A percentile compares a stretch with the other conserved stretches of the same genome.
Evolutionary conservation across 768 basidiomycete species (phyloP).

Genomic region (Kwoniella sp.): DNA sequence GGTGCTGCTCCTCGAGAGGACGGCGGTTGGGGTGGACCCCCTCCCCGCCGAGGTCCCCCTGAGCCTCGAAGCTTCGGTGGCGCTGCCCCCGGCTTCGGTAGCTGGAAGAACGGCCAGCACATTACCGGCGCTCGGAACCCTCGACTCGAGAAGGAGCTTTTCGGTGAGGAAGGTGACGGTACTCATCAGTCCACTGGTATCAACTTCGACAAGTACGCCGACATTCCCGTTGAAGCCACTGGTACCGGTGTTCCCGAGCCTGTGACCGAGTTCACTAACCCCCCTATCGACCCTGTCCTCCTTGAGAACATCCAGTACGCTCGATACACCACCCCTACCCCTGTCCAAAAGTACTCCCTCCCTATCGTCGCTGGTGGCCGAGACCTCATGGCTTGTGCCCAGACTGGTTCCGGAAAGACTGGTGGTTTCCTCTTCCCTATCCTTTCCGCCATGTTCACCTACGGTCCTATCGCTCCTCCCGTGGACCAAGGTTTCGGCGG

Average conservation of each 20-base stretch:
- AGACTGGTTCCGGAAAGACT: slow-evolving; percentile 99
- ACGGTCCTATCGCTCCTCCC: slow-evolving; percentile 76
- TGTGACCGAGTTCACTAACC: slow-evolving; percentile 77
- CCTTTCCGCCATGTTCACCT: slow-evolving; percentile 83
- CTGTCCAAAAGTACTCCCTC: slow-evolving; percentile 99
- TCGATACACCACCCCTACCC: slow-evolving; percentile 92
- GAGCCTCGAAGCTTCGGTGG: slow-evolving; percentile 43
- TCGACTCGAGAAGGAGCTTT: slow-evolving; percentile 94
- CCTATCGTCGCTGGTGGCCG: slow-evolving; percentile 86
- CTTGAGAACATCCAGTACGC: slow-evolving; percentile 92
- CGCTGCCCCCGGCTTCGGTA: slow-evolving; percentile 61
- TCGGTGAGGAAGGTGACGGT: slow-evolving; percentile 77
- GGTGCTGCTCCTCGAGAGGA: slow-evolving; percentile 25
- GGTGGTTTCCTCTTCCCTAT: slow-evolving; percentile 99
- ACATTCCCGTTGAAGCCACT: slow-evolving; percentile 98
- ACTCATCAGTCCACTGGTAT: slow-evolving; percentile 80
- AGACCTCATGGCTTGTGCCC: slow-evolving; percentile 59
- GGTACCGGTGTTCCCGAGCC: slow-evolving; percentile 97
- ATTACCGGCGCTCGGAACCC: slow-evolving; percentile 77
- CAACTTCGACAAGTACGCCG: slow-evolving; percentile 99
- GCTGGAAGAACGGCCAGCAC: slow-evolving; percentile 89
- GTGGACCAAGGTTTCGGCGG: slow-evolving; percentile 56
- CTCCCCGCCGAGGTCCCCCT: slow-evolving; percentile 30
- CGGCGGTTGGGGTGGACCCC: slow-evolving; percentile 47
- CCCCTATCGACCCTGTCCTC: slow-evolving; percentile 88